phyloP scores from a whole-genome alignment of 192 early-diverging fungal genomes.

The Umbelopsis ramanniana region DNA sequence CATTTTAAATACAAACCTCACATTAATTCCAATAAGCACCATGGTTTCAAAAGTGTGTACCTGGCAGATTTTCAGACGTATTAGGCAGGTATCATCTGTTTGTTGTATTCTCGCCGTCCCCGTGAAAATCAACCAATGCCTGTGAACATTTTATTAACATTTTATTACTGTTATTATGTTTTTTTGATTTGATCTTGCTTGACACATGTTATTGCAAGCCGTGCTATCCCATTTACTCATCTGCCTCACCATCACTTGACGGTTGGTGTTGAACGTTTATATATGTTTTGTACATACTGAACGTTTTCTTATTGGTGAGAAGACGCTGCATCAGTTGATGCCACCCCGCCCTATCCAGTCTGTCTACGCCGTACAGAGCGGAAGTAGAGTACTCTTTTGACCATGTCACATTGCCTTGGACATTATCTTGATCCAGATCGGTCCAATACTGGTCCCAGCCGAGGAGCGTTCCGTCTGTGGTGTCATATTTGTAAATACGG shows the following conservation, averaged over 20 bases:
- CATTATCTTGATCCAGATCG: constrained; percentile 22
- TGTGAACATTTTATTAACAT: too few relatives aligned
- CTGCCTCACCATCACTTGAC: background rate
- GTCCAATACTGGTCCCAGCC: constrained; percentile 36
- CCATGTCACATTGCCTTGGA: constrained; percentile 1
- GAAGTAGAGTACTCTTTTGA: constrained; percentile 31
- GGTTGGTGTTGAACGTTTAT: background rate
- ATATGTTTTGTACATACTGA: background rate
- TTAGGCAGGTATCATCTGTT: too few relatives aligned
- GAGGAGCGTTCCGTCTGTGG: background rate
- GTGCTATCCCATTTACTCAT: background rate
- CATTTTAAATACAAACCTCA: too few relatives aligned
- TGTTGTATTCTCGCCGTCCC: too few relatives aligned
- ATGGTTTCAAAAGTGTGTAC: too few relatives aligned
- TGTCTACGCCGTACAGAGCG: constrained; percentile 14
- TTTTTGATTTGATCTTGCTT: too few relatives aligned
- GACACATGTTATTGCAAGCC: background rate
- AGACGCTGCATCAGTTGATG: background rate
- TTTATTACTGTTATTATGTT: too few relatives aligned
- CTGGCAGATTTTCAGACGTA: too few relatives aligned
- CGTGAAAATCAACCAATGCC: too few relatives aligned
- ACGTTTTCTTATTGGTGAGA: background rate
- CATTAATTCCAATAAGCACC: too few relatives aligned
- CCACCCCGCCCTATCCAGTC: constrained; percentile 19
- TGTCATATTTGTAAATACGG: constrained; percentile 46